Base-by-base conservation (phyloP, 768 basidiomycete genomes). In the Amanita thiersii region DNA sequence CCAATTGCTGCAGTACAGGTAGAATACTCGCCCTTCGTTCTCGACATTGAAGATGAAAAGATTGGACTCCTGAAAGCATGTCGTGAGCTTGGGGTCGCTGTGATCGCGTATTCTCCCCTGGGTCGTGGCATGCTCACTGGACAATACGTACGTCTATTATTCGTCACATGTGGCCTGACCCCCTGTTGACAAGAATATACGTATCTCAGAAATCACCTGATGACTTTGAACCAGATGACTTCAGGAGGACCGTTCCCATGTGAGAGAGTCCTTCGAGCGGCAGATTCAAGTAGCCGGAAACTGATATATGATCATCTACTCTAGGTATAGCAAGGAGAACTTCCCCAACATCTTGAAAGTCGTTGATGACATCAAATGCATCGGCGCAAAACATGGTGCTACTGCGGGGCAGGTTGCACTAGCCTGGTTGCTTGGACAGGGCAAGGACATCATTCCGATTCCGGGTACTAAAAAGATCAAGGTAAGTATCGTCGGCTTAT, bases 11-110 rank as follows among this genome's bases (percentile, higher is more conserved):
- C 69, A 0, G 53, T 75, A 7, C 69, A 76, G 53, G 59, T 73
- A 21, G 72, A 76, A 44, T 75, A 73, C 47, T 71, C 70, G 0
- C 66, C 73, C 1, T 72, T 74, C n/a, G n/a, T n/a, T n/a, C n/a
- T n/a, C n/a, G n/a, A n/a, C n/a, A n/a, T n/a, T n/a, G n/a, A n/a
- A n/a, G 59, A 67, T 42, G 55, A 60, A 5, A 61, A 65, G 45
- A 63, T 70, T 24, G 58, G 48, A 2, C 48, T 77, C 1, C 52
- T 73, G 26, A 55, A 63, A 19, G 66, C 71, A 1, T 65, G 64
- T 8, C 56, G 71, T 15, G 74, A 76, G 47, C 57, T 77, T 4
- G 72, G 72, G 9, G 61, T 74, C 26, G 59, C 65, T 32, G 61
- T 73, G 15, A 56, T 79, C 6, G 70, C 71, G 1, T 78, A 75